These are phyloP conservation scores for Solanum acaule DNA, from an alignment of 257 asterid species.

Conservation along the genomic window DNA sequence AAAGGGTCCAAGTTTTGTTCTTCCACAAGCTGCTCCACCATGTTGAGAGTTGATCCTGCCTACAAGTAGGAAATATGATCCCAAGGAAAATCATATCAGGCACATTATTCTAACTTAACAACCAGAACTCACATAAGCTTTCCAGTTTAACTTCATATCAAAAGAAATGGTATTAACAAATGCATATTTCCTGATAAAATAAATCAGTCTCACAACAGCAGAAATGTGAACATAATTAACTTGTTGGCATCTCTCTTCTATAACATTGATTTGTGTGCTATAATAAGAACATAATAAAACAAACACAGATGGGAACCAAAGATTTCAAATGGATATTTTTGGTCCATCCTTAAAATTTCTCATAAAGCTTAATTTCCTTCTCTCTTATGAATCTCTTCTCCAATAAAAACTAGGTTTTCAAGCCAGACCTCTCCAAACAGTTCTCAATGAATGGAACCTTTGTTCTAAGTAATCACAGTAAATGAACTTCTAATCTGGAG, in stretches of 20 bases:
- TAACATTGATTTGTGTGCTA: background rate
- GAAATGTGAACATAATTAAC: background rate
- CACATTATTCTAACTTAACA: background rate
- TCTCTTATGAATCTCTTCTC: background rate
- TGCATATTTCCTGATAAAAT: background rate
- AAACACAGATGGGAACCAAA: background rate
- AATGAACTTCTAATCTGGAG: background rate
- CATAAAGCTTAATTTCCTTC: background rate
- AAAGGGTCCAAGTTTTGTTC: slow-evolving; percentile 61
- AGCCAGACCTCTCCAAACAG: background rate
- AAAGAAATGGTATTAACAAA: background rate
- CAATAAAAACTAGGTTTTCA: background rate
- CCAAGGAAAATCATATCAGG: background rate
- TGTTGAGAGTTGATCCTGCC: slow-evolving; percentile 56
- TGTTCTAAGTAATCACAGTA: background rate
- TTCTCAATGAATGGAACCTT: background rate
- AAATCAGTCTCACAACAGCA: background rate
- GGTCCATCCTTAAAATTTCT: background rate
- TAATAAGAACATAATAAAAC: background rate
- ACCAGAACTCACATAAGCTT: background rate
- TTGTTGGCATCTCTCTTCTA: background rate
- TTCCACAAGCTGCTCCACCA: slow-evolving; percentile 72
- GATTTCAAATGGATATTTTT: background rate
- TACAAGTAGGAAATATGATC: slow-evolving; percentile 9
- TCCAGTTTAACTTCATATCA: background rate